These are phyloP conservation scores for Podospora australis DNA, from an alignment of 495 filamentous ascomycete species.

Conservation along the genomic window DNA sequence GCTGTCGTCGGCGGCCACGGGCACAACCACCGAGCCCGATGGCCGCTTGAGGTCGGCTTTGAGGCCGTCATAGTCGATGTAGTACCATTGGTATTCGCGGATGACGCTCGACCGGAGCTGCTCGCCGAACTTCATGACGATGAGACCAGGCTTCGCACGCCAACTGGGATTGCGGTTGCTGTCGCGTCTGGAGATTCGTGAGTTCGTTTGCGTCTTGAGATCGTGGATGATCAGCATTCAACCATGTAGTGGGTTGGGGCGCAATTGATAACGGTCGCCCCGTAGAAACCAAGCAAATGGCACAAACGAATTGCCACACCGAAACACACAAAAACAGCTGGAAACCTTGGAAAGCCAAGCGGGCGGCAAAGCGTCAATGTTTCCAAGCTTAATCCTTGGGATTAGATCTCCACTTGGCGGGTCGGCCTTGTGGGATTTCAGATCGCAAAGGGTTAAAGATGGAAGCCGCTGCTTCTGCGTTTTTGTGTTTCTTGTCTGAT, in stretches of 20 bases:
- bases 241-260: too few species aligned
- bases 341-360: too few species aligned
- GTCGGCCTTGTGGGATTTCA: too few species aligned
- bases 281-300: conserved; percentile 3
- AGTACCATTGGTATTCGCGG: conserved; percentile 92
- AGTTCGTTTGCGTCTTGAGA: conserved; percentile 32
- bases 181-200: conserved; percentile 25
- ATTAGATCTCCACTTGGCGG: background rate
- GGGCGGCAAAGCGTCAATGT: background rate
- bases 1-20: conserved; percentile 12
- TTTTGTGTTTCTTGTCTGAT: background rate
- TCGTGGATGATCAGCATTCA: conserved; percentile 47
- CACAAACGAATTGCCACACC: background rate
- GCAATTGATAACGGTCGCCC: conserved; percentile 2
- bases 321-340: background rate
- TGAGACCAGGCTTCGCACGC: conserved; percentile 32
- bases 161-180: conserved; percentile 17
- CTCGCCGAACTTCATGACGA: conserved; percentile 83
- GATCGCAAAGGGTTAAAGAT: too few species aligned
- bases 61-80: conserved; percentile 93
- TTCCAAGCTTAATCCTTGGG: background rate
- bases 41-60: conserved; percentile 78
- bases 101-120: conserved; percentile 90
- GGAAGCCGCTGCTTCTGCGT: too few species aligned
- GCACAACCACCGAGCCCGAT: conserved; percentile 46